Conservation (phyloP, 177 flowering plant genomes). For the Vitis hybrid region DNA sequence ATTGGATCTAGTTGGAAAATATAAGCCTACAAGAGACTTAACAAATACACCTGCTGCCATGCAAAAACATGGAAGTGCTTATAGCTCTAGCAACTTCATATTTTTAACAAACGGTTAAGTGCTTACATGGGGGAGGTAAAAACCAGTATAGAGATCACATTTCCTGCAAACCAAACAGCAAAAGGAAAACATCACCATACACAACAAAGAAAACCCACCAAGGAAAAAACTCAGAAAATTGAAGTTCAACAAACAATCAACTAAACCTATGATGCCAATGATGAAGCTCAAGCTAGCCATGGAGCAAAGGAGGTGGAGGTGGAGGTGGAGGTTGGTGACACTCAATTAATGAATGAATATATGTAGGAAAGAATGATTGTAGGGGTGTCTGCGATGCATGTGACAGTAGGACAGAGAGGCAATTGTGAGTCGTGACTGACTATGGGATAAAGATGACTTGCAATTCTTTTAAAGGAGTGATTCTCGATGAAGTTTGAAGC, state of each 20-base stretch:
- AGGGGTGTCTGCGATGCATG: too few relatives aligned
- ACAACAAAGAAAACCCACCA: background rate
- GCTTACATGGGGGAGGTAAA: constrained; percentile 79
- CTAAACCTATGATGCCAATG: constrained; percentile 56
- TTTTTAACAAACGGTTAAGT: too few relatives aligned
- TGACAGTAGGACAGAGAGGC: too few relatives aligned
- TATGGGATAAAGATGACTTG: too few relatives aligned
- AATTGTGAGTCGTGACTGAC: too few relatives aligned
- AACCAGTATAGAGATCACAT: constrained; percentile 64
- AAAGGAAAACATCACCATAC: background rate
- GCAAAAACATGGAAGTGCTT: background rate
- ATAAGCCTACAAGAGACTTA: background rate
- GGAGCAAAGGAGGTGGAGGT: background rate
- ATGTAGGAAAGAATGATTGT: background rate
- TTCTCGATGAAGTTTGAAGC: too few relatives aligned
- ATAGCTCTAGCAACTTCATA: background rate
- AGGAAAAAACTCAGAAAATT: background rate
- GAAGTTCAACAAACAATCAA: background rate
- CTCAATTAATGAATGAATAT: background rate
- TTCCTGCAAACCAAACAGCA: constrained; percentile 44
- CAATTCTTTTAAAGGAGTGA: too few relatives aligned
- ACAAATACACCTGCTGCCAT: background rate
- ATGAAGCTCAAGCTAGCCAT: constrained; percentile 59
- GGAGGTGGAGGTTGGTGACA: background rate
- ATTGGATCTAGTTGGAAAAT: too few relatives aligned